A percentile compares a stretch with the other conserved stretches of the same genome.
phyloP scores from a whole-genome alignment of 164 flowering plant species.

The Macadamia integrifolia region DNA sequence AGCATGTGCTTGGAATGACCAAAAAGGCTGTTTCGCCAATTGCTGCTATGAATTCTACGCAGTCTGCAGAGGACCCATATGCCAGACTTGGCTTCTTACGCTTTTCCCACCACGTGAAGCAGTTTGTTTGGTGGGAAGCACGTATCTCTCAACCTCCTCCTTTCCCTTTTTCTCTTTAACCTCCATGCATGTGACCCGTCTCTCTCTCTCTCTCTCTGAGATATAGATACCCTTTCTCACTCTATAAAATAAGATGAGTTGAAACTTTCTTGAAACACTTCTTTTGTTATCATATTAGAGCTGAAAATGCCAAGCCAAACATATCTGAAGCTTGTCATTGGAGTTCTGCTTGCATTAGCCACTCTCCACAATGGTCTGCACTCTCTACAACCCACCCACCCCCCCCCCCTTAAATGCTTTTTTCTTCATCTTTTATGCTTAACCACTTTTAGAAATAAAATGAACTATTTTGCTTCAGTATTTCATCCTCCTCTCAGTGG shows the following conservation, averaged over 20 bases:
- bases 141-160: too few relatives aligned
- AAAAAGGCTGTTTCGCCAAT: too few relatives aligned
- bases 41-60: too few relatives aligned
- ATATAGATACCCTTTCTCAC: not conserved
- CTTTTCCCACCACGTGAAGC: too few relatives aligned
- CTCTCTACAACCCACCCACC: not conserved
- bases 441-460: not conserved
- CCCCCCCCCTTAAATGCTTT: not conserved
- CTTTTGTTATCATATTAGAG: not conserved
- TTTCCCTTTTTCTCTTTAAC: too few relatives aligned
- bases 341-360: constrained; percentile 14
- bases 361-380: constrained; percentile 24
- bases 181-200: too few relatives aligned
- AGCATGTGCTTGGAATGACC: too few relatives aligned
- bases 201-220: not conserved
- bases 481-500: not conserved
- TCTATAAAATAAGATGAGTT: constrained; percentile 2
- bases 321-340: constrained; percentile 18
- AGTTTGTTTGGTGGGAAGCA: too few relatives aligned
- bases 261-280: not conserved
- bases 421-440: too few relatives aligned
- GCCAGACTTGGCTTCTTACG: too few relatives aligned
- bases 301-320: constrained; percentile 11
- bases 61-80: too few relatives aligned
- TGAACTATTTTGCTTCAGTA: not conserved